A percentile compares a stretch with the other conserved stretches of the same genome.
phyloP scores from a whole-genome alignment of 805 yeast species.

The Cyberlindnera euphorbiiphila region DNA sequence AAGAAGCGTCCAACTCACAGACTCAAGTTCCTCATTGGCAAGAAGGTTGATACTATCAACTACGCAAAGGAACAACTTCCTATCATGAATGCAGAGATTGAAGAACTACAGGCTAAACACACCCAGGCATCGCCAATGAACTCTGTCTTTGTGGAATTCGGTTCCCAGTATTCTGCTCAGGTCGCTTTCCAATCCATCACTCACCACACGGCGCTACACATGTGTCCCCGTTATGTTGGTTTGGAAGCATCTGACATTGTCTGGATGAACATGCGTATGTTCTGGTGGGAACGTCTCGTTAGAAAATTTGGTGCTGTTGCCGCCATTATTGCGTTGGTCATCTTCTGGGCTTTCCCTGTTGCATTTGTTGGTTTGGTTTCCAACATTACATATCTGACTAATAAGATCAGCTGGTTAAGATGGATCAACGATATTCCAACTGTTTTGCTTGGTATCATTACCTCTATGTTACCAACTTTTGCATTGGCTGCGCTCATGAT shows the following conservation, averaged over 20 bases:
- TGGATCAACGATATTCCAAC: slow-evolving; percentile 57
- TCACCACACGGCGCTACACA: slow-evolving; percentile 62
- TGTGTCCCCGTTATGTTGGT: slow-evolving; percentile 60
- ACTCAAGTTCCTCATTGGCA: slow-evolving; percentile 41
- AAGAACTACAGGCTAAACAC: slow-evolving; percentile 48
- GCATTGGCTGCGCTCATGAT: slow-evolving; percentile 63
- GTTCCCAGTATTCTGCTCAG: slow-evolving; percentile 71
- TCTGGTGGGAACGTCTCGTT: slow-evolving; percentile 73
- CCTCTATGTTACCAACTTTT: slow-evolving; percentile 66
- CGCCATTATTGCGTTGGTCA: slow-evolving; percentile 51
- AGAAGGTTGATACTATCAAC: slow-evolving; percentile 61
- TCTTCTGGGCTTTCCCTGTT: slow-evolving; percentile 75
- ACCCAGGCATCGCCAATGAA: slow-evolving; percentile 59
- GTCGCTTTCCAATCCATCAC: slow-evolving; percentile 60
- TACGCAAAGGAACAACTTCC: slow-evolving; percentile 56
- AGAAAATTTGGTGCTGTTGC: slow-evolving; percentile 50
- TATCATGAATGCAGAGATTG: slow-evolving; percentile 51
- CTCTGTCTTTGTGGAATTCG: slow-evolving; percentile 76
- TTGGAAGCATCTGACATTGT: slow-evolving; percentile 57
- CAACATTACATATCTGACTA: slow-evolving; percentile 58
- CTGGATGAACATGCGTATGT: slow-evolving; percentile 72
- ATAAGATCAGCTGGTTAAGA: slow-evolving; percentile 48
- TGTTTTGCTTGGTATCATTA: slow-evolving; percentile 54
- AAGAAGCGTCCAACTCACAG: slow-evolving; percentile 65
- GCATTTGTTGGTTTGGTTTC: slow-evolving; percentile 76